phyloP scores from a whole-genome alignment of 1,284 basidiomycete species.

The Moniliophthora roreri region DNA sequence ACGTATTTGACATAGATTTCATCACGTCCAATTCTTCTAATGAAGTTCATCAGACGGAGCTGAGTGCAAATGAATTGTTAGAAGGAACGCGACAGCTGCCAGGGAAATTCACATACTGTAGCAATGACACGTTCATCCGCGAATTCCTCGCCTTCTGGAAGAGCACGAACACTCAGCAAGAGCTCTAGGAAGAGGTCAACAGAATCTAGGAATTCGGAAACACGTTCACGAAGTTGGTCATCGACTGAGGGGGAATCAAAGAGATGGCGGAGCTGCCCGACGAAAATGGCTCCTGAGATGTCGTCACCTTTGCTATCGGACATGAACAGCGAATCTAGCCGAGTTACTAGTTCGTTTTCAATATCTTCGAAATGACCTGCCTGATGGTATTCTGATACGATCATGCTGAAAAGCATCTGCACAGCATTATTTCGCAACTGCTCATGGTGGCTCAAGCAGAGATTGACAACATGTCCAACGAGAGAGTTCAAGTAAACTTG shows the following conservation, averaged over 20 bases:
- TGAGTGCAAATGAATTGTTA: constrained; percentile 24
- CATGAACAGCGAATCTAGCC: constrained; percentile 91
- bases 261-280: constrained; percentile 85
- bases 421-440: constrained; percentile 89
- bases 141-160: constrained; percentile 94
- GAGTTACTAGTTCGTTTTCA: constrained; percentile 93
- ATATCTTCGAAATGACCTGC: constrained; percentile 83
- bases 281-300: constrained; percentile 90
- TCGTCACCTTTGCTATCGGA: constrained; percentile 89
- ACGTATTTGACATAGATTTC: constrained; percentile 95
- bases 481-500: constrained; percentile 84
- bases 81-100: constrained; percentile 5
- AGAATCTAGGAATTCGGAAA: constrained; percentile 83
- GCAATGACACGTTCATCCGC: constrained; percentile 94
- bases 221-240: constrained; percentile 73
- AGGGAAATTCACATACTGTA: constrained; percentile 70
- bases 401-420: constrained; percentile 94
- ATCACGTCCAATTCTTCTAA: constrained; percentile 81
- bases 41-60: constrained; percentile 92
- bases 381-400: constrained; percentile 87
- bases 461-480: constrained; percentile 87
- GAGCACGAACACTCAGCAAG: constrained; percentile 85
- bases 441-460: constrained; percentile 95
- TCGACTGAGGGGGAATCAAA: constrained; percentile 87
- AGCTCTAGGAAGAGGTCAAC: constrained; percentile 94